A percentile compares a stretch with the other conserved stretches of the same genome.
phyloP scores from a whole-genome alignment of 2,329 filamentous ascomycete genomes.

The Pleomassaria siparia region DNA sequence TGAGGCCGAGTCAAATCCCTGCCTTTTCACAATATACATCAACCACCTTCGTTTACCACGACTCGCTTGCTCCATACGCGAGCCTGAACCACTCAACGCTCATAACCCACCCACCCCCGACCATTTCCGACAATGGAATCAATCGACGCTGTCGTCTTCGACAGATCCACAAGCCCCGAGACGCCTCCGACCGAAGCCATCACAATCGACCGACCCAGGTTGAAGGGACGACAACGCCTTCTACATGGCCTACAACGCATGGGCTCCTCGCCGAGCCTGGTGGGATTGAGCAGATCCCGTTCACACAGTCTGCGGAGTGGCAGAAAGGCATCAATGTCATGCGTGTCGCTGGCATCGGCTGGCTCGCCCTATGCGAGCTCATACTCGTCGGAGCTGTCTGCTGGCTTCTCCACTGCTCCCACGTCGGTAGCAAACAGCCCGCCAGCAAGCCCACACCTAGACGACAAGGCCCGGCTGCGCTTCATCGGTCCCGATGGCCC shows the following conservation, averaged over 20 bases:
- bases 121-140: conserved; percentile 35
- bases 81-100: conserved; percentile 7
- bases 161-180: conserved; percentile 18
- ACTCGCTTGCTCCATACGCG: conserved; percentile 15
- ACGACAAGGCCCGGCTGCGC: conserved; percentile 58
- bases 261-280: conserved; percentile 74
- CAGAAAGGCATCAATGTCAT: conserved; percentile 65
- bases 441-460: conserved; percentile 50
- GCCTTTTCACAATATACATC: too few species aligned
- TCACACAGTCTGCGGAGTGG: conserved; percentile 67
- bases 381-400: conserved; percentile 59
- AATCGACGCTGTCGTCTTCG: conserved; percentile 41
- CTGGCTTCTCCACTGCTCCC: conserved; percentile 58
- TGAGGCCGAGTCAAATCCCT: too few species aligned
- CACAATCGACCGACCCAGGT: conserved; percentile 51
- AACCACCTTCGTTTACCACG: not conserved
- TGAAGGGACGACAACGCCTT: conserved; percentile 69
- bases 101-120: not conserved
- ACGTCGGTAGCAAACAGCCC: conserved; percentile 54
- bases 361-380: conserved; percentile 55
- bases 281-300: conserved; percentile 62
- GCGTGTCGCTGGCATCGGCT: conserved; percentile 61
- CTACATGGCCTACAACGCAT: conserved; percentile 77
- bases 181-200: conserved; percentile 29
- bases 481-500: conserved; percentile 55